Conservation (phyloP, 2,329 filamentous ascomycete genomes). For the Venturia aucupariae region DNA sequence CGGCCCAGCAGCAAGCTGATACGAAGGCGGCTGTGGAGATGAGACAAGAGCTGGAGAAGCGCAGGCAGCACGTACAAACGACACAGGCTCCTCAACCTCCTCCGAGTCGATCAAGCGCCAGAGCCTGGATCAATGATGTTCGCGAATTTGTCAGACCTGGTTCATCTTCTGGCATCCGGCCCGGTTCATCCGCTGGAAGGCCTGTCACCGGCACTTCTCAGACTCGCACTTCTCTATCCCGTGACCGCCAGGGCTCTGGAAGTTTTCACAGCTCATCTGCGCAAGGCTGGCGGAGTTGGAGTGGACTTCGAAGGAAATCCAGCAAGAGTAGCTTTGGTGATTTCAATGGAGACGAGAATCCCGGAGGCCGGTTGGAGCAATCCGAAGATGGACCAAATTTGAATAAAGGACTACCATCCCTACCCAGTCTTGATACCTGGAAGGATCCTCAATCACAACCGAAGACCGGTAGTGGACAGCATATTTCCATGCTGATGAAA, state of each 20-base stretch:
- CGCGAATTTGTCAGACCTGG: slow-evolving; percentile 32
- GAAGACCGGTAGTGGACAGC: neutral
- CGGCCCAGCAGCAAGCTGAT: slow-evolving; percentile 29
- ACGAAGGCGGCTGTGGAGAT: slow-evolving; percentile 34
- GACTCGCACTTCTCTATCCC: slow-evolving; percentile 14
- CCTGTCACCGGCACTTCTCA: slow-evolving; percentile 16
- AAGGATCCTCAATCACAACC: neutral
- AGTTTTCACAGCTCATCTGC: slow-evolving; percentile 17
- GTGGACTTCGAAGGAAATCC: slow-evolving; percentile 25
- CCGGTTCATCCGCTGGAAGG: slow-evolving; percentile 27
- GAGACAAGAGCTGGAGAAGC: slow-evolving; percentile 34
- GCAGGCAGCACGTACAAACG: slow-evolving; percentile 21
- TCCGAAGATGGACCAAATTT: slow-evolving; percentile 27
- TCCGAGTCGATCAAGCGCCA: slow-evolving; percentile 26
- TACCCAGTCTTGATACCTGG: slow-evolving; percentile 34
- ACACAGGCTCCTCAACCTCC: slow-evolving; percentile 15
- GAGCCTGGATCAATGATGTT: slow-evolving; percentile 31
- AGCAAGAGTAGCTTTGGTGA: slow-evolving; percentile 25
- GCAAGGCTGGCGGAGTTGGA: slow-evolving; percentile 31
- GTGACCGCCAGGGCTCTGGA: neutral
- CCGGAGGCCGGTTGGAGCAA: slow-evolving; percentile 17
- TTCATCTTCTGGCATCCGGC: slow-evolving; percentile 23
- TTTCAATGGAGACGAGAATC: slow-evolving; percentile 16
- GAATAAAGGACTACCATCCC: slow-evolving; percentile 38
- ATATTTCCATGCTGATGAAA: slow-evolving; percentile 11